phyloP scores from a whole-genome alignment of 257 asterid genomes.

The Solanum rostratum region DNA sequence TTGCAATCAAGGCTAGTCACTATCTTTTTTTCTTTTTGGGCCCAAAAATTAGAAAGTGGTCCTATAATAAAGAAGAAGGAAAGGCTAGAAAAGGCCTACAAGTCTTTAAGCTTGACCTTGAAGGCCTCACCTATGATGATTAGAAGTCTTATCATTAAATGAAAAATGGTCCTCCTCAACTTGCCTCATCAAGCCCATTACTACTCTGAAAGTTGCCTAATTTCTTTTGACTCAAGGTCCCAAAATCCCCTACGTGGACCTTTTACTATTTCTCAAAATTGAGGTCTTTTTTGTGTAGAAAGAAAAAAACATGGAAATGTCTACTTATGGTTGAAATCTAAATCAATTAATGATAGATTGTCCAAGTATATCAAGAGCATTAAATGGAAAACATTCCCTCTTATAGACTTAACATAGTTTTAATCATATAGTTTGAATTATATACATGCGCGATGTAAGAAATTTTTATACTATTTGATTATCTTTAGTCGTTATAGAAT shows the following conservation, averaged over 20 bases:
- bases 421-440: neutral
- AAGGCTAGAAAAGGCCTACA: neutral
- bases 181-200: neutral
- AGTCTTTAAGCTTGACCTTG: neutral
- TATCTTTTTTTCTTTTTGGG: neutral
- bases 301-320: neutral
- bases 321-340: neutral
- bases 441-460: no score
- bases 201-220: neutral
- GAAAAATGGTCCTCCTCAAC: slow-evolving; percentile 7
- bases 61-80: neutral
- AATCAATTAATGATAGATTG: neutral
- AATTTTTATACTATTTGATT: neutral
- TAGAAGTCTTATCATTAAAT: neutral
- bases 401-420: neutral
- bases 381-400: neutral
- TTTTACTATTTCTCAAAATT: neutral
- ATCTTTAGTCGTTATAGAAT: neutral
- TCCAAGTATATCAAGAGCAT: neutral
- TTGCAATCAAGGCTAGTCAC: neutral
- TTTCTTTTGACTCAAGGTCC: neutral
- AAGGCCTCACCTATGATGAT: neutral
- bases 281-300: neutral
- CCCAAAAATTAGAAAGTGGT: slow-evolving; percentile 4
- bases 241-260: neutral